Evolutionary conservation across 352 stramenopile species (phyloP).

Genomic region (Phytopythium mirpurense): DNA sequence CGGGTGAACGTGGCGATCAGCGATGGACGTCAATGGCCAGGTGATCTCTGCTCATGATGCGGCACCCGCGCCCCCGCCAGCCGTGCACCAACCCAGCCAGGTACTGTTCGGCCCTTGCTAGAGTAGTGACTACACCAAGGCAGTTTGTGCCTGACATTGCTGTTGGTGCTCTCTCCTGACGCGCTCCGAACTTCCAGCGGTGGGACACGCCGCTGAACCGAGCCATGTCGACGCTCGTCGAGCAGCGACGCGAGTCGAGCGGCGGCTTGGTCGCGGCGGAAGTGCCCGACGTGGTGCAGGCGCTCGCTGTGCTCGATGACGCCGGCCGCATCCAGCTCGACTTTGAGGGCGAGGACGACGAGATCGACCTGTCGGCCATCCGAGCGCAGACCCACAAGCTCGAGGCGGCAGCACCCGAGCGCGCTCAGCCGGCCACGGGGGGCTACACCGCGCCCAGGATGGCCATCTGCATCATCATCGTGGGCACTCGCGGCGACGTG

Average conservation of each 20-base stretch:
- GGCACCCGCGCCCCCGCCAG: background rate
- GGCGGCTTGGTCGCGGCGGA: background rate
- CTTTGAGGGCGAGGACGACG: background rate
- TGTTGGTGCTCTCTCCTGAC: background rate
- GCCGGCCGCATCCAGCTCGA: slow-evolving; percentile 1
- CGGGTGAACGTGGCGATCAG: too few relatives aligned
- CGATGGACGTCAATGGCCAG: too few relatives aligned
- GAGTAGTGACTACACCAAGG: too few relatives aligned
- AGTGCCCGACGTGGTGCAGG: background rate
- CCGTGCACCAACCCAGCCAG: background rate
- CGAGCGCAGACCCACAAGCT: background rate
- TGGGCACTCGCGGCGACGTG: slow-evolving; percentile 86
- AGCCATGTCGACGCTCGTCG: background rate
- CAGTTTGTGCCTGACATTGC: background rate
- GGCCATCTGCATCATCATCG: slow-evolving; percentile 88
- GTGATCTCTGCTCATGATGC: too few relatives aligned
- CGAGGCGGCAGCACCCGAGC: background rate
- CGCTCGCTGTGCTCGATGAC: background rate
- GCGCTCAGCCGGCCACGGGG: background rate
- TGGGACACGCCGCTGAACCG: background rate
- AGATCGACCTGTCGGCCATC: background rate
- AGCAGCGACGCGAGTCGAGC: background rate
- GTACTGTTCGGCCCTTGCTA: background rate
- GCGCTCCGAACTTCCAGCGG: background rate
- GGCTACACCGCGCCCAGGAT: slow-evolving; percentile 12